Base-by-base conservation (phyloP, 1,284 basidiomycete species). In the Clitocybe nebularis region DNA sequence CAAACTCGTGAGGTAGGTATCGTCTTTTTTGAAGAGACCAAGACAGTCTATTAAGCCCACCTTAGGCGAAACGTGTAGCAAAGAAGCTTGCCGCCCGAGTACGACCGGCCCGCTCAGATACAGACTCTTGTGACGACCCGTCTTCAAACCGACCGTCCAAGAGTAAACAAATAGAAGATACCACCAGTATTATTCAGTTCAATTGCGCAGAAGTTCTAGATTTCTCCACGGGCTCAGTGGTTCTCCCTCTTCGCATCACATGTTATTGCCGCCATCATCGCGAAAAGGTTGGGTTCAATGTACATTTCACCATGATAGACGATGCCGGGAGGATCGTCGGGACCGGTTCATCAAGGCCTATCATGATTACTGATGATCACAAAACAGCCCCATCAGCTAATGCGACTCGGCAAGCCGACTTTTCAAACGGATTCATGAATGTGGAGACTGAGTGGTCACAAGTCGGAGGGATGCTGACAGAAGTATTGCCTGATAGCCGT, bases 291-390 rank as follows among this genome's bases (percentile, higher is more conserved):
- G 96, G 96, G 1, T 99, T 99, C 68, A 84, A 88, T 60, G 84
- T 99, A 51, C 87, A 90, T 56, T 90, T 99, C 63, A 85, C 84
- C 13, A 79, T 99, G 72, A 79, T 85, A 55, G 90, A 97, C 52
- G 72, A 83, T 55, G 74, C 70, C 25, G 93, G 93, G 5, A 79
- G 87, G 19, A 66, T 93, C 37, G 79, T 99, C 41, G 95, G 92
- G 7, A 79, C 79, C 7, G 91, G 92, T 2, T 79, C 76, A 35
- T 93, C 92, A 2, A 84, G 85, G 21, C 93, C 95, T 2, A 95
- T 99, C 58, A 95, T 99, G 85, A 99, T 99, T 55, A 99, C 95
- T 2, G 96, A 99, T 66, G 96, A 99, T 63, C 94, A 97, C 69
- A 97, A 97, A 69, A 93, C 91, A 25, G 63, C 64, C 9, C 56